Percentiles rank a stretch among this genome's conserved stretches.
Conservation (phyloP, 352 stramenopile genomes). For the Globisporangium uncinulatum region DNA sequence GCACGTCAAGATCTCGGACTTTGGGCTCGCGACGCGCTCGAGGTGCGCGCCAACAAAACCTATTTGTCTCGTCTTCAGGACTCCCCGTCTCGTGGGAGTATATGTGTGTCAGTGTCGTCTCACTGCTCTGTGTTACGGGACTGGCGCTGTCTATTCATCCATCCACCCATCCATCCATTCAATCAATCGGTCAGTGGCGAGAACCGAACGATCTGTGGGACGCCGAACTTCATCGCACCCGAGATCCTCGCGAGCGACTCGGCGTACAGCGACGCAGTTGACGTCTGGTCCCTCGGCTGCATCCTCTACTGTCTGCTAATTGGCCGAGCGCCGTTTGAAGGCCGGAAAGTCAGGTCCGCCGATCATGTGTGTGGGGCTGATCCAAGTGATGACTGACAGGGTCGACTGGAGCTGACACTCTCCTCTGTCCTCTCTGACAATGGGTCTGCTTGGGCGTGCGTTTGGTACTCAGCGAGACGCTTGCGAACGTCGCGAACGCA, state of each 20-base stretch:
- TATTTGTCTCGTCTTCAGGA: no score
- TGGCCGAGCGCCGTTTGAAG: slow-evolving; percentile 67
- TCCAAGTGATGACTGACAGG: no score
- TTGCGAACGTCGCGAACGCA: slow-evolving; percentile 65
- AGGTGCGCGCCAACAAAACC: slow-evolving; percentile 16
- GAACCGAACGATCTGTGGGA: slow-evolving; percentile 69
- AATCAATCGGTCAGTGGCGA: no score
- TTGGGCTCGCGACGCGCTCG: slow-evolving; percentile 59
- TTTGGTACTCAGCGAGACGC: slow-evolving; percentile 35
- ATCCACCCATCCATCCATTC: no score
- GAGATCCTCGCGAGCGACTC: slow-evolving; percentile 46
- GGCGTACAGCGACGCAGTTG: slow-evolving; percentile 55
- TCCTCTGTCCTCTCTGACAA: no score
- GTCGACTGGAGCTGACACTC: no score
- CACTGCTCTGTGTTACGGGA: no score
- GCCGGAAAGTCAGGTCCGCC: slow-evolving; percentile 54
- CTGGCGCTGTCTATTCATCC: slow-evolving; percentile 4
- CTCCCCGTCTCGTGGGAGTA: no score
- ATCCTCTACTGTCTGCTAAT: slow-evolving; percentile 71
- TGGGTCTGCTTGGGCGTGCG: no score
- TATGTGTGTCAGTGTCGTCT: no score
- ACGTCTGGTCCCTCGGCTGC: slow-evolving; percentile 81
- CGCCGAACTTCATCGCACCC: slow-evolving; percentile 79
- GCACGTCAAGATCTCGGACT: slow-evolving; percentile 70
- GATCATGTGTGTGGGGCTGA: no score